Conservation (phyloP, 176 grass and related monocot species). For the Triticum timopheevii region DNA sequence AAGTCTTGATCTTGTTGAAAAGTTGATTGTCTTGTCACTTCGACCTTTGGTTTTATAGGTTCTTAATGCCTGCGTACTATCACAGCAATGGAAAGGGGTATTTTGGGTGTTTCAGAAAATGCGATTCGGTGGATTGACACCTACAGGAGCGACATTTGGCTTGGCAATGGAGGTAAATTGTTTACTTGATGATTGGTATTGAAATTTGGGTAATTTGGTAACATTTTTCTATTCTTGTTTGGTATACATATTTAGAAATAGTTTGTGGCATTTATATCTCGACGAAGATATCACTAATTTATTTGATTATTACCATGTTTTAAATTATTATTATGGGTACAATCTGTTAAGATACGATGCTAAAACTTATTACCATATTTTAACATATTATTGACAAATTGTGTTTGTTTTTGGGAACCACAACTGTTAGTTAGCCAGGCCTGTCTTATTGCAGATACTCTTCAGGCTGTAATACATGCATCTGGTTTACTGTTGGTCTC, state of each 20-base stretch:
- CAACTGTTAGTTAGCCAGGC: neutral
- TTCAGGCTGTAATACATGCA: neutral
- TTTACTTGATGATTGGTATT: slow-evolving; percentile 4
- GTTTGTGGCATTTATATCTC: neutral
- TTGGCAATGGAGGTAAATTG: slow-evolving; percentile 93
- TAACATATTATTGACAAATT: neutral
- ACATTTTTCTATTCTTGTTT: neutral
- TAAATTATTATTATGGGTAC: neutral
- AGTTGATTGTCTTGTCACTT: slow-evolving; percentile 12
- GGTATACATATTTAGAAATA: neutral
- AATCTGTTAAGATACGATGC: neutral
- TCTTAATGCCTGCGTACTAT: slow-evolving; percentile 80
- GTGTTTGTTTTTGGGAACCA: neutral
- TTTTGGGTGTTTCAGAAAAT: slow-evolving; percentile 95
- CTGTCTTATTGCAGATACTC: neutral
- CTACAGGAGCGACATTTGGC: slow-evolving; percentile 78
- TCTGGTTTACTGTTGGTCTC: neutral
- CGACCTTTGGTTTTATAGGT: slow-evolving; percentile 49
- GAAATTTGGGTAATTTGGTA: neutral
- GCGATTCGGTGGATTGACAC: slow-evolving; percentile 63
- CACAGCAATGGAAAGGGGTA: slow-evolving; percentile 89
- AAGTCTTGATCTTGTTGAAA: slow-evolving; percentile 7
- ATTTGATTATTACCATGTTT: neutral
- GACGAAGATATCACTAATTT: neutral
- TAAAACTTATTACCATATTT: neutral